Percentiles rank a stretch among this genome's conserved stretches.
Evolutionary conservation across 345 rosid genomes (phyloP).

Genomic region (Jatropha curcas): DNA sequence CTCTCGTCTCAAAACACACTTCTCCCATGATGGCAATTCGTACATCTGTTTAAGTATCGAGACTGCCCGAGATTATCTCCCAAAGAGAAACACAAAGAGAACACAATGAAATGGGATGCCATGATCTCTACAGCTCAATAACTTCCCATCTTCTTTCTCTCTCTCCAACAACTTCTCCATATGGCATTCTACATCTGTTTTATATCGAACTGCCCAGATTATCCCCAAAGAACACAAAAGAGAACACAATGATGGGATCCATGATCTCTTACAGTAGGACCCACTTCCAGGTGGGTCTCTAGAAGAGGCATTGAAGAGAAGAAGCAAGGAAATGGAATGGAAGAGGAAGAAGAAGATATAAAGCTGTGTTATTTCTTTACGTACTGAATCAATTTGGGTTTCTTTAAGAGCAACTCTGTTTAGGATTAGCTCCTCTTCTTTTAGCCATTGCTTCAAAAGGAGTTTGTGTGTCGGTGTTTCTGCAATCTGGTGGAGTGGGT

Average conservation of each 20-base stretch:
- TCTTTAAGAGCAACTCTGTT: constrained; percentile 73
- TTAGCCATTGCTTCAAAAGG: constrained; percentile 92
- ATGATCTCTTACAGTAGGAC: constrained; percentile 53
- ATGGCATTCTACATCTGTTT: constrained; percentile 71
- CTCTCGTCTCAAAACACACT: too few species aligned
- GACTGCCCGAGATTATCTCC: too few species aligned
- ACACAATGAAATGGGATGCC: too few species aligned
- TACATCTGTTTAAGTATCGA: too few species aligned
- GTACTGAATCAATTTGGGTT: constrained; percentile 70
- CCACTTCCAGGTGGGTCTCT: constrained; percentile 2
- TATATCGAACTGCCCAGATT: constrained; percentile 84
- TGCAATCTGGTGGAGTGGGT: constrained; percentile 91
- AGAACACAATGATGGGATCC: constrained; percentile 82
- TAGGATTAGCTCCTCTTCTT: constrained; percentile 86
- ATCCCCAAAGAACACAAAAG: constrained; percentile 71
- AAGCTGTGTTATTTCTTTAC: constrained; percentile 74
- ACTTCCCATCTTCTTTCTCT: constrained; percentile 84
- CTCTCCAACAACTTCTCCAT: constrained; percentile 74
- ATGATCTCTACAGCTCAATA: too few species aligned
- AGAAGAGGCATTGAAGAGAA: constrained; percentile 74
- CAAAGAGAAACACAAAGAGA: too few species aligned
- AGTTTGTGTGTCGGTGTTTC: constrained; percentile 92
- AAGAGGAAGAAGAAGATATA: constrained; percentile 88
- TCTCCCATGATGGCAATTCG: too few species aligned
- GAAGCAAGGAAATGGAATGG: constrained; percentile 69